Percentiles rank a stretch among this genome's conserved stretches.
phyloP scores from a whole-genome alignment of 106 monocot genomes.

The Dioscorea alata region DNA sequence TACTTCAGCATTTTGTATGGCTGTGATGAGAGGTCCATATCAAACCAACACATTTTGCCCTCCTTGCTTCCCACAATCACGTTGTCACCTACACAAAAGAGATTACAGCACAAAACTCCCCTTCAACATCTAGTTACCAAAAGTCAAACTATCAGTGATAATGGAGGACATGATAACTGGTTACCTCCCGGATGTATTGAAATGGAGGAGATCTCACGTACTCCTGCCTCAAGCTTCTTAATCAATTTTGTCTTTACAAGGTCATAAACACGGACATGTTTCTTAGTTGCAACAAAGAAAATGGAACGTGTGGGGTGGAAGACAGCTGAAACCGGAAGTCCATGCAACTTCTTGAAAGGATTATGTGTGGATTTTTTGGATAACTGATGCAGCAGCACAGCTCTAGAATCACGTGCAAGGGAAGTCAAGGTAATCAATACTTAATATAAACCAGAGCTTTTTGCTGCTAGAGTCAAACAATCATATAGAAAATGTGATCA shows the following conservation, averaged over 20 bases:
- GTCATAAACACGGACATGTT: slow-evolving; percentile 85
- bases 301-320: slow-evolving; percentile 74
- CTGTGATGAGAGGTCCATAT: slow-evolving; percentile 81
- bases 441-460: no score
- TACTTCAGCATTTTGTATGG: slow-evolving; percentile 89
- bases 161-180: background rate
- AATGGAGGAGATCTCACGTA: slow-evolving; percentile 87
- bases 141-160: background rate
- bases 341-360: slow-evolving; percentile 77
- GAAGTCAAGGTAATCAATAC: slow-evolving; percentile 40
- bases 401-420: slow-evolving; percentile 76
- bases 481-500: no score
- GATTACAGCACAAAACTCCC: background rate
- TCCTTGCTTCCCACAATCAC: slow-evolving; percentile 97
- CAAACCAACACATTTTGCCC: slow-evolving; percentile 98
- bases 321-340: slow-evolving; percentile 74
- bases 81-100: slow-evolving; percentile 70
- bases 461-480: no score
- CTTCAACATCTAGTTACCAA: no score
- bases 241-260: slow-evolving; percentile 54
- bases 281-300: slow-evolving; percentile 91
- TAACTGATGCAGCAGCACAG: slow-evolving; percentile 87
- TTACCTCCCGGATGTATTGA: slow-evolving; percentile 85
- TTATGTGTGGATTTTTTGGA: slow-evolving; percentile 72
- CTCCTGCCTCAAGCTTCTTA: slow-evolving; percentile 84